Conservation (phyloP, 148 eudicot species). For the Nepenthes mirabilis region DNA sequence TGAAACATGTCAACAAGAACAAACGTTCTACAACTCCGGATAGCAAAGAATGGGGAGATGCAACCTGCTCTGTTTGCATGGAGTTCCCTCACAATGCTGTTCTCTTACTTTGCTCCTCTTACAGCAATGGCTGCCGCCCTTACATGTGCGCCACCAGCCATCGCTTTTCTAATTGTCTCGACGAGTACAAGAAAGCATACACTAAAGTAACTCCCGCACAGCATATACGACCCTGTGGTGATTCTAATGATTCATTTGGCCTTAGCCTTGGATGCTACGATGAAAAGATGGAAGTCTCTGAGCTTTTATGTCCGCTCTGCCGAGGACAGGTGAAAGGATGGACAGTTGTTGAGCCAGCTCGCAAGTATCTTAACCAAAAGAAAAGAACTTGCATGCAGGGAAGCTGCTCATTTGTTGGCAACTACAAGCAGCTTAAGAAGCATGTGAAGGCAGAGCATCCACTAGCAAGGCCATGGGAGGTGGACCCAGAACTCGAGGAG, state of each 20-base stretch:
- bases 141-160: slow-evolving; percentile 51
- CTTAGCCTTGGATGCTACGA: slow-evolving; percentile 11
- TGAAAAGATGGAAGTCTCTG: slow-evolving; percentile 26
- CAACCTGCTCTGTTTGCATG: slow-evolving; percentile 47
- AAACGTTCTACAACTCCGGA: slow-evolving; percentile 19
- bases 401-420: slow-evolving; percentile 55
- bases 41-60: slow-evolving; percentile 42
- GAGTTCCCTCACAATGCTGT: slow-evolving; percentile 52
- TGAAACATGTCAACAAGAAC: slow-evolving; percentile 24
- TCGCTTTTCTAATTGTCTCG: slow-evolving; percentile 47
- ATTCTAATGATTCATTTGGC: slow-evolving; percentile 1
- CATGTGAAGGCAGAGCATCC: slow-evolving; percentile 65
- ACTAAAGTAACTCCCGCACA: slow-evolving; percentile 27
- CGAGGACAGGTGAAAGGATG: slow-evolving; percentile 93
- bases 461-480: slow-evolving; percentile 54
- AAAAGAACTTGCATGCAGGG: slow-evolving; percentile 63
- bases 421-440: slow-evolving; percentile 55
- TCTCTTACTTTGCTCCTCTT: slow-evolving; percentile 44
- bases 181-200: slow-evolving; percentile 39
- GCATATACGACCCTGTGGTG: slow-evolving; percentile 4
- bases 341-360: slow-evolving; percentile 66
- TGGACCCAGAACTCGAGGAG: slow-evolving; percentile 63
- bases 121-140: slow-evolving; percentile 53
- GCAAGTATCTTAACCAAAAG: slow-evolving; percentile 47
- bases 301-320: slow-evolving; percentile 70